A percentile compares a stretch with the other conserved stretches of the same genome.
phyloP scores from a whole-genome alignment of 768 basidiomycete species.

The Chalciporus chontae region DNA sequence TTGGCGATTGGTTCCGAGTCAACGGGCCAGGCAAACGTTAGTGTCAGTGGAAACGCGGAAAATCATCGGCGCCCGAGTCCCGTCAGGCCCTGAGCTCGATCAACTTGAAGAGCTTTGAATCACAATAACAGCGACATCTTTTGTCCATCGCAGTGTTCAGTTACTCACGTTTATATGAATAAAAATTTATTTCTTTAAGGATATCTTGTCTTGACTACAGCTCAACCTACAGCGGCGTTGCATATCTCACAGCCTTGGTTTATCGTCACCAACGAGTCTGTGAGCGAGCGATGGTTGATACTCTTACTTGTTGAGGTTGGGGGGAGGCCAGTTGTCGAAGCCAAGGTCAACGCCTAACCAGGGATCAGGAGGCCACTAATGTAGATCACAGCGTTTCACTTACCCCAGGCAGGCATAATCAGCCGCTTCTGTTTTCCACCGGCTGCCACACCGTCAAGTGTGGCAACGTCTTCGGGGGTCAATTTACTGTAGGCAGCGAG shows the following conservation, averaged over 20 bases:
- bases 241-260: neutral
- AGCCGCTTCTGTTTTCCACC: slow-evolving; percentile 67
- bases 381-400: slow-evolving; percentile 24
- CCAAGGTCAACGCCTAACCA: slow-evolving; percentile 58
- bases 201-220: too few species aligned
- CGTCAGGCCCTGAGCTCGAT: too few species aligned
- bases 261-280: neutral
- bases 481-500: slow-evolving; percentile 45
- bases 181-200: too few species aligned
- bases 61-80: too few species aligned
- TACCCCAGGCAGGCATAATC: slow-evolving; percentile 69
- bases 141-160: too few species aligned
- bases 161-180: too few species aligned
- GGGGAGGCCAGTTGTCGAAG: slow-evolving; percentile 58
- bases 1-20: too few species aligned
- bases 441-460: slow-evolving; percentile 53
- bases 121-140: too few species aligned
- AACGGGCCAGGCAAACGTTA: too few species aligned
- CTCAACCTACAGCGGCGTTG: neutral
- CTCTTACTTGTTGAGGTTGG: slow-evolving; percentile 5
- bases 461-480: slow-evolving; percentile 47
- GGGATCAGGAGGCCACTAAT: slow-evolving; percentile 11
- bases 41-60: too few species aligned
- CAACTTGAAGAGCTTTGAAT: too few species aligned
- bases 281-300: neutral